Evolutionary conservation across 1,284 basidiomycete genomes (phyloP).

Genomic region (Cutaneotrichosporon sp.): DNA sequence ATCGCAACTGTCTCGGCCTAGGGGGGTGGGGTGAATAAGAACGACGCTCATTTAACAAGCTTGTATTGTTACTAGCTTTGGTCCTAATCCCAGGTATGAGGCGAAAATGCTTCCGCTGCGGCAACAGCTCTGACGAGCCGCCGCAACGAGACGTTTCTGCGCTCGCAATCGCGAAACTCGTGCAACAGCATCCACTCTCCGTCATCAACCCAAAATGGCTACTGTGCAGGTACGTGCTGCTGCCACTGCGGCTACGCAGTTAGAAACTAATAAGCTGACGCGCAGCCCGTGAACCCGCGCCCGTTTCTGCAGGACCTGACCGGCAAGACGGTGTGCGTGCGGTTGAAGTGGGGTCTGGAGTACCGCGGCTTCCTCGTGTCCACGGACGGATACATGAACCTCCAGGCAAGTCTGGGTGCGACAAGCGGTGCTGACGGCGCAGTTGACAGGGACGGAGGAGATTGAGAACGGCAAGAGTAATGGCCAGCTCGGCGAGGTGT

Average conservation of each 20-base stretch:
- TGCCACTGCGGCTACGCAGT: too few relatives aligned
- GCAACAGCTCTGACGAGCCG: too few relatives aligned
- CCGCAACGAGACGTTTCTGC: too few relatives aligned
- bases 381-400: slow-evolving; percentile 99
- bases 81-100: too few relatives aligned
- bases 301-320: slow-evolving; percentile 98
- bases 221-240: slow-evolving; percentile 21
- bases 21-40: too few relatives aligned
- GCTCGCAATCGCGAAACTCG: too few relatives aligned
- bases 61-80: too few relatives aligned
- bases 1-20: too few relatives aligned
- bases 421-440: slow-evolving; percentile 8
- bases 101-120: neutral
- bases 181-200: too few relatives aligned
- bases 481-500: slow-evolving; percentile 94
- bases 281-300: slow-evolving; percentile 87
- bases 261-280: neutral
- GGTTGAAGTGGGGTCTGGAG: slow-evolving; percentile 97
- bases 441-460: slow-evolving; percentile 98
- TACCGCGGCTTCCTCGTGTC: slow-evolving; percentile 99
- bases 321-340: slow-evolving; percentile 90
- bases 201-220: slow-evolving; percentile 25
- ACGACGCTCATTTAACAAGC: too few relatives aligned
- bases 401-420: slow-evolving; percentile 63
- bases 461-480: slow-evolving; percentile 94